phyloP scores from a whole-genome alignment of 495 filamentous ascomycete species.

The Penicillium roqueforti region DNA sequence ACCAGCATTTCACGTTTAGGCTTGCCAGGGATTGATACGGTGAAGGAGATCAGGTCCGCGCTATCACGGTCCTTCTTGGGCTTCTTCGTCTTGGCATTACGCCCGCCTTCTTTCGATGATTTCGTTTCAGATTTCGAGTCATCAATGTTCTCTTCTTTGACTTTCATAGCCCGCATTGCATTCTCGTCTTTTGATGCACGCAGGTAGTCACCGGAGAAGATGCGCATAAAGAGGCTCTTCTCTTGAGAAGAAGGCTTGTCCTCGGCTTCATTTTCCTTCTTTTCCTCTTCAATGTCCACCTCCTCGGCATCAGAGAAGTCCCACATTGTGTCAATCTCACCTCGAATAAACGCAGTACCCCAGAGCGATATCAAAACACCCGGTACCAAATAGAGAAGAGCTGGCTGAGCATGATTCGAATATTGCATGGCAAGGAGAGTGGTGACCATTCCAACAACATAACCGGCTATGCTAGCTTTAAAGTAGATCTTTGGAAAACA shows the following conservation, averaged over 20 bases:
- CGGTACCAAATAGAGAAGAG: constrained; percentile 89
- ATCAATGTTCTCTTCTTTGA: constrained; percentile 6
- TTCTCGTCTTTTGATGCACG: constrained; percentile 2
- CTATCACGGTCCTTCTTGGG: constrained; percentile 11
- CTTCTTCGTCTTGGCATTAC: constrained; percentile 12
- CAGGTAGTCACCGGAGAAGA: constrained; percentile 23
- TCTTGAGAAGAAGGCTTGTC: constrained; percentile 5
- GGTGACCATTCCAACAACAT: constrained; percentile 70
- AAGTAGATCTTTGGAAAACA: constrained; percentile 87
- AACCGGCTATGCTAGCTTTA: constrained; percentile 71
- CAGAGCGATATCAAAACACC: constrained; percentile 72
- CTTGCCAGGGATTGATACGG: constrained; percentile 33
- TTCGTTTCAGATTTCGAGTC: not conserved
- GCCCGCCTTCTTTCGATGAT: constrained; percentile 9
- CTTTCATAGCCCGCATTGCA: not conserved
- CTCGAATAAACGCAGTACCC: constrained; percentile 67
- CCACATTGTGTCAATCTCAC: constrained; percentile 74
- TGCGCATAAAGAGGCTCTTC: constrained; percentile 28
- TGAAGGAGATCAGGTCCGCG: constrained; percentile 33
- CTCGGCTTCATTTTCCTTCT: constrained; percentile 23
- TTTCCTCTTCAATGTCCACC: constrained; percentile 27
- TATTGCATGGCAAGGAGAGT: constrained; percentile 76
- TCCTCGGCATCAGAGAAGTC: constrained; percentile 66
- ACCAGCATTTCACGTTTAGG: constrained; percentile 2
- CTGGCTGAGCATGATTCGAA: constrained; percentile 80